Conservation (phyloP, 441 rosid genomes). For the Capsella rubella region DNA sequence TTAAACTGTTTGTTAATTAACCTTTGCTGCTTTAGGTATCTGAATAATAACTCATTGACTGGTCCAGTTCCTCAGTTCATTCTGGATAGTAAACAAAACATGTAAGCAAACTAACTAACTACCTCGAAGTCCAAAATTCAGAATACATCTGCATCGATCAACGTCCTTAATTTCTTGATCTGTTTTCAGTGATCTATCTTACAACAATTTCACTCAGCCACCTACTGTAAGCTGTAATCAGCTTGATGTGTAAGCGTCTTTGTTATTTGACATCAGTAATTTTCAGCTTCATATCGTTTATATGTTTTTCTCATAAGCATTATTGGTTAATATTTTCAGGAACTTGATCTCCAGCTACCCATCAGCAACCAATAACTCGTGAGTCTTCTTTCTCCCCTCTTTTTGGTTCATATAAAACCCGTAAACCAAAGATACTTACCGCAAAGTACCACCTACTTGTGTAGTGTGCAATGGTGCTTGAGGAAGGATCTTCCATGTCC, state of each 20-base stretch:
- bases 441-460: conserved; percentile 30
- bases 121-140: not conserved
- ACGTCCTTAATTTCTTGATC: not conserved
- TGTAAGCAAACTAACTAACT: conserved; percentile 46
- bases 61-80: conserved; percentile 67
- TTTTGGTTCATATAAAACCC: conserved; percentile 4
- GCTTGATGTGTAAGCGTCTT: conserved; percentile 55
- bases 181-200: conserved; percentile 79
- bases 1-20: not conserved
- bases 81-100: not conserved
- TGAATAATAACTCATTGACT: conserved; percentile 68
- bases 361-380: conserved; percentile 55
- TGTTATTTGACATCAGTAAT: not conserved
- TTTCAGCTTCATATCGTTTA: not conserved
- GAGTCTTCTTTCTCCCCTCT: conserved; percentile 48
- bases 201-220: conserved; percentile 75
- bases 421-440: conserved; percentile 15
- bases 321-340: conserved; percentile 48
- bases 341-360: conserved; percentile 70
- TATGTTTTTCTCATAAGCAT: conserved; percentile 11
- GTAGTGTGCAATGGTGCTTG: conserved; percentile 76
- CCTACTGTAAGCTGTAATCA: conserved; percentile 51
- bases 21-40: conserved; percentile 53
- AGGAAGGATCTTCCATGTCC: conserved; percentile 67
- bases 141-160: not conserved